These are phyloP conservation scores for Whalleya microplaca DNA, from an alignment of 2,329 filamentous ascomycete species.

Conservation along the genomic window DNA sequence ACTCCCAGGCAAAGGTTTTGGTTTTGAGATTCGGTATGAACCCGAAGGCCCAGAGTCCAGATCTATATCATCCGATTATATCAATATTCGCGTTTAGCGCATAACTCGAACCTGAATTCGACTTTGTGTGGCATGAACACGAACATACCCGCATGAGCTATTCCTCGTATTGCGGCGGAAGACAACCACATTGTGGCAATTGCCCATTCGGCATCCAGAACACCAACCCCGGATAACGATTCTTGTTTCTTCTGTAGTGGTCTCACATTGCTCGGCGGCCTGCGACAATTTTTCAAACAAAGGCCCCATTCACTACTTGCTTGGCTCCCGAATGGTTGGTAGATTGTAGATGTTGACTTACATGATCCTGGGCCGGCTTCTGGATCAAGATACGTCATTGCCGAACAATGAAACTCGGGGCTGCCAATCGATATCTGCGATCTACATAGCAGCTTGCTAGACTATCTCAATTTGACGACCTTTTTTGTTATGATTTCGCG, in stretches of 20 bases:
- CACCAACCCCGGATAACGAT: no score
- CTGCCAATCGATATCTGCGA: neutral
- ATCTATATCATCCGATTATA: neutral
- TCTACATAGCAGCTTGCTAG: neutral
- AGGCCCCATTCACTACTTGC: neutral
- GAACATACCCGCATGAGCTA: constrained; percentile 7
- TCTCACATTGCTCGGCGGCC: neutral
- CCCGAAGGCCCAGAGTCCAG: neutral
- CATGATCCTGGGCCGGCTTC: neutral
- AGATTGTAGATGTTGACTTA: neutral
- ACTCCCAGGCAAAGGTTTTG: neutral
- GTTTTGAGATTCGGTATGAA: neutral
- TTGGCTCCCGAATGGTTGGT: neutral
- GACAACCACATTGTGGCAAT: neutral
- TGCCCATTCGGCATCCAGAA: neutral
- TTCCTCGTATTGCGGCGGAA: neutral
- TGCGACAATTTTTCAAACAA: neutral
- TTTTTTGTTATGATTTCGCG: neutral
- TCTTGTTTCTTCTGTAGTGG: neutral
- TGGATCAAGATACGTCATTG: neutral
- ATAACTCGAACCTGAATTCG: no score
- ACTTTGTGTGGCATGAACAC: constrained; percentile 8
- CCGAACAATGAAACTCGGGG: neutral
- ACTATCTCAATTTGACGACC: neutral
- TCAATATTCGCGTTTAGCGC: no score